Conservation (phyloP, 208 protist species). For the Trypanosoma theileri region DNA sequence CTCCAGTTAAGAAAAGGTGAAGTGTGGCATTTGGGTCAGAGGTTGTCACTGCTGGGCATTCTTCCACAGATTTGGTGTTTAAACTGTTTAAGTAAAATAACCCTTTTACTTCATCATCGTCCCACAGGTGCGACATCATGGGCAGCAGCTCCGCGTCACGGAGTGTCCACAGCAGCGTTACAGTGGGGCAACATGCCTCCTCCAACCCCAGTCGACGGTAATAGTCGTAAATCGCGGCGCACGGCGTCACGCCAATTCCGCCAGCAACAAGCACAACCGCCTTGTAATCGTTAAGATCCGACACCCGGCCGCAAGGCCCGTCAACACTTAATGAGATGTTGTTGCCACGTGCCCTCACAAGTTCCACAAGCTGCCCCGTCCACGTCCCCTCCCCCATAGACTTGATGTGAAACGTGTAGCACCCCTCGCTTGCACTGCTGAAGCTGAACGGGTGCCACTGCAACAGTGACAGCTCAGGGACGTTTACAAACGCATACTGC, state of each 20-base stretch:
- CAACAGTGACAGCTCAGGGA: conserved; percentile 54
- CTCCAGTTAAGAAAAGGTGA: not conserved
- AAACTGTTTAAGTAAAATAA: no score
- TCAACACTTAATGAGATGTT: conserved; percentile 42
- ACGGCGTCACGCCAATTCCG: conserved; percentile 50
- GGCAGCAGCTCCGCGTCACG: conserved; percentile 19
- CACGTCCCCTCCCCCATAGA: conserved; percentile 51
- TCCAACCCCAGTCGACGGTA: conserved; percentile 15
- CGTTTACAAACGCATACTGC: conserved; percentile 54
- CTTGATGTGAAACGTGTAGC: conserved; percentile 43
- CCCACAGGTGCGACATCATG: conserved; percentile 26
- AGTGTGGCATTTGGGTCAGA: not conserved
- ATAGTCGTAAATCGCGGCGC: conserved; percentile 41
- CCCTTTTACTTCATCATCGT: not conserved
- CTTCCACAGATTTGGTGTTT: no score
- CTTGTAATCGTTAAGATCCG: conserved; percentile 38
- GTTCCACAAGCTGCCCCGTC: conserved; percentile 38
- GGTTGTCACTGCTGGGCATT: not conserved
- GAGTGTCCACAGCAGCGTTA: conserved; percentile 22
- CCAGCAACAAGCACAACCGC: conserved; percentile 44
- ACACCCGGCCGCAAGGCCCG: conserved; percentile 41
- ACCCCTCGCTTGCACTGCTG: conserved; percentile 11
- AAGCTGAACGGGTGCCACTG: conserved; percentile 76
- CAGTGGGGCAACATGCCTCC: not conserved
- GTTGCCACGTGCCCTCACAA: conserved; percentile 20